These are phyloP conservation scores for Melampsora americana DNA, from an alignment of 1,284 basidiomycete genomes.

Conservation along the genomic window DNA sequence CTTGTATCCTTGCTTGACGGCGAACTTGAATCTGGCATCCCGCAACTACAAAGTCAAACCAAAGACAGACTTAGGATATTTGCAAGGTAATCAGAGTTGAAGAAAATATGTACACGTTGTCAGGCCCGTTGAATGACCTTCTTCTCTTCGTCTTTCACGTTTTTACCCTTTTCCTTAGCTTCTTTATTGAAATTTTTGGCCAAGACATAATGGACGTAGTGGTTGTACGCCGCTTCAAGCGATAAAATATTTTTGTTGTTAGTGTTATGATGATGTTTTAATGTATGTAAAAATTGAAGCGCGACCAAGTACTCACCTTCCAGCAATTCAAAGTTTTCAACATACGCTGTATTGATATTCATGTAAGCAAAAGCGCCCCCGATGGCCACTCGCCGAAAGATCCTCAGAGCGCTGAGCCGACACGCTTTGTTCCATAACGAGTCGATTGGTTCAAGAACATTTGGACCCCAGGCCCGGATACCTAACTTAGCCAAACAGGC, in stretches of 20 bases:
- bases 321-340: background rate
- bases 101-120: background rate
- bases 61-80: background rate
- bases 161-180: background rate
- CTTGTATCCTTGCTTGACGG: background rate
- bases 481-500: background rate
- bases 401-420: background rate
- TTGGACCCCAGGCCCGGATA: background rate
- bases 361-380: background rate
- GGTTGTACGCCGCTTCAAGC: background rate
- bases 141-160: background rate
- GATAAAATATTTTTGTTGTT: too few species aligned
- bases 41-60: background rate
- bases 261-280: too few species aligned
- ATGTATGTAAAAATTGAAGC: too few species aligned
- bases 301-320: too few species aligned
- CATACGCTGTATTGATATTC: background rate
- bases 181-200: background rate
- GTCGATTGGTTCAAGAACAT: background rate
- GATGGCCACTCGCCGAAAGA: background rate
- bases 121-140: conserved; percentile 14
- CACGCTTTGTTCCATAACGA: conserved; percentile 5
- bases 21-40: background rate
- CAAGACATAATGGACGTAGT: conserved; percentile 19
- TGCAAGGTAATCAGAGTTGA: background rate